phyloP scores from a whole-genome alignment of 2,329 filamentous ascomycete species.

The Clonostachys rosea region DNA sequence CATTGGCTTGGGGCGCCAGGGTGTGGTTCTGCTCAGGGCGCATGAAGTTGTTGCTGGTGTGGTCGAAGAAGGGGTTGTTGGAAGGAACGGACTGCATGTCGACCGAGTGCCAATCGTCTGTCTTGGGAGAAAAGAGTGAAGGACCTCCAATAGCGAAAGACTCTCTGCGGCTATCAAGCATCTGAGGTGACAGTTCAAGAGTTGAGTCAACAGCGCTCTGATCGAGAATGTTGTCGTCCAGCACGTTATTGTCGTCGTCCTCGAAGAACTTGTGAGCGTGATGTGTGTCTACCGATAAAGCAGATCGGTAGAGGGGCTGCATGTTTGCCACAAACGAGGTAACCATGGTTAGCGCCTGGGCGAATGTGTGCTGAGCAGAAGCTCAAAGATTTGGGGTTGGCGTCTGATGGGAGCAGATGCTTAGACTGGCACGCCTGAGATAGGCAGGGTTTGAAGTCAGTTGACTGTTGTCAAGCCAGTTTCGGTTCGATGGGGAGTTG shows the following conservation, averaged over 20 bases:
- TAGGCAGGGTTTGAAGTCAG: no score
- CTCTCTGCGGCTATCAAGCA: constrained; percentile 58
- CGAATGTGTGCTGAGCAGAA: no score
- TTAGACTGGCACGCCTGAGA: no score
- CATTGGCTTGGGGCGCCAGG: constrained; percentile 45
- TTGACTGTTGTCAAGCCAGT: no score
- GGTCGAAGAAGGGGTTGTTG: constrained; percentile 58
- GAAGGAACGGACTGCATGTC: constrained; percentile 62
- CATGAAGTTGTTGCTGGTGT: constrained; percentile 61
- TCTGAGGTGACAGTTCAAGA: constrained; percentile 58
- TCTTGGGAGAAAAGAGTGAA: constrained; percentile 60
- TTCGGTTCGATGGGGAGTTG: no score
- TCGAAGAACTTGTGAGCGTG: constrained; percentile 53
- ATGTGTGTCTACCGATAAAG: constrained; percentile 47
- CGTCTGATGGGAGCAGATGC: no score
- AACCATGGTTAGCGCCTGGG: background rate
- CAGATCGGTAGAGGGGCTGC: constrained; percentile 45
- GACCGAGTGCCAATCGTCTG: constrained; percentile 58
- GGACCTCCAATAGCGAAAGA: constrained; percentile 51
- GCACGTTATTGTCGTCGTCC: constrained; percentile 54
- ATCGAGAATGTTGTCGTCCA: constrained; percentile 59
- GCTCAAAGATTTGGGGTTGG: no score
- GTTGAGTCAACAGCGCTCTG: constrained; percentile 55
- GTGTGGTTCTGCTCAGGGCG: constrained; percentile 50
- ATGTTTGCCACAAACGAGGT: constrained; percentile 16